phyloP scores from a whole-genome alignment of 768 basidiomycete species.

The Cubamyces lactineus region DNA sequence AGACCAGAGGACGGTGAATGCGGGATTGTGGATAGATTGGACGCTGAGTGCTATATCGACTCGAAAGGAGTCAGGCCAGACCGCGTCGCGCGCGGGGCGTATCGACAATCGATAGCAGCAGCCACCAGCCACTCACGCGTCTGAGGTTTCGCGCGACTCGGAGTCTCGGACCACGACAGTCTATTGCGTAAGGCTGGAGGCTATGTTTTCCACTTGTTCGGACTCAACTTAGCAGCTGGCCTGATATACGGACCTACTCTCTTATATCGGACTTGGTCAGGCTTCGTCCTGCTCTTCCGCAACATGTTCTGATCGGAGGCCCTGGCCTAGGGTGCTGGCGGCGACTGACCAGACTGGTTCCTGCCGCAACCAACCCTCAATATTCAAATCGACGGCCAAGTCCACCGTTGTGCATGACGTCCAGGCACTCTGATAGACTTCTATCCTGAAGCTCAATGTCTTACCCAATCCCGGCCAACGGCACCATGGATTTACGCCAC shows the following conservation, averaged over 20 bases:
- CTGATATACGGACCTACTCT: no score
- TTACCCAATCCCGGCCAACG: background rate
- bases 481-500: background rate
- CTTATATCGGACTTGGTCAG: no score
- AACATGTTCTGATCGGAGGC: background rate
- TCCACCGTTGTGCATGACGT: background rate
- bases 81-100: background rate
- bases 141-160: no score
- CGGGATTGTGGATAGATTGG: background rate
- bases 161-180: no score
- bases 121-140: no score
- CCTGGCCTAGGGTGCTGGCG: no score
- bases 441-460: background rate
- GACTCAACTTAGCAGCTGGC: no score
- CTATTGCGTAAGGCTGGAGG: no score
- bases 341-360: background rate
- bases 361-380: background rate
- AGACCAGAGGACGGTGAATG: background rate
- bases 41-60: background rate
- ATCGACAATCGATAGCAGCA: slow-evolving; percentile 1
- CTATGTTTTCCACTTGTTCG: no score
- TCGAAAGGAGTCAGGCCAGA: background rate
- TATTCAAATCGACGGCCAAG: background rate
- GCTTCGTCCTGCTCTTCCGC: no score
- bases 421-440: slow-evolving; percentile 1